Evolutionary conservation across 2,329 filamentous ascomycete genomes (phyloP).

Genomic region (Cyclaneusma minus): DNA sequence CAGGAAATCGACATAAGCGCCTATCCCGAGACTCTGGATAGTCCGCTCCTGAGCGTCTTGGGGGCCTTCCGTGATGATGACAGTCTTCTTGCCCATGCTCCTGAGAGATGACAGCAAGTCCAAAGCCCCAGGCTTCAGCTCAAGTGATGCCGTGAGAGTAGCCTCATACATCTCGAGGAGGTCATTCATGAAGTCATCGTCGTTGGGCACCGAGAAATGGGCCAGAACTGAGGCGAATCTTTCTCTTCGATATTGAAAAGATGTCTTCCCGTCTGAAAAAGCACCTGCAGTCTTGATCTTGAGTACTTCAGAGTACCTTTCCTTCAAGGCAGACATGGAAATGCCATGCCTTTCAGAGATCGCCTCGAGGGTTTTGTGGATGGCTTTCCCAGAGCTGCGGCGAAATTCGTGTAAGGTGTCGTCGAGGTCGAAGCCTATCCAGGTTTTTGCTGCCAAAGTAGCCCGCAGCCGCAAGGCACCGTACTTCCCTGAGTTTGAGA

Average conservation of each 20-base stretch:
- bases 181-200: constrained; percentile 8
- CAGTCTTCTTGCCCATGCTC: constrained; percentile 21
- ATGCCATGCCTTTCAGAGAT: constrained; percentile 13
- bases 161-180: constrained; percentile 18
- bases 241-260: constrained; percentile 25
- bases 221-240: constrained; percentile 21
- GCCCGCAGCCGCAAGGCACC: too few relatives aligned
- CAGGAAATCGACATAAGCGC: constrained; percentile 15
- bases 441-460: too few relatives aligned
- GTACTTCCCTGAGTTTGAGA: too few relatives aligned
- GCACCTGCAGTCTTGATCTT: constrained; percentile 20
- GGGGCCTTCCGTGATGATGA: constrained; percentile 29
- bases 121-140: constrained; percentile 22
- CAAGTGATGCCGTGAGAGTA: constrained; percentile 14
- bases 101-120: constrained; percentile 20
- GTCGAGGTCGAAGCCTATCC: constrained; percentile 32
- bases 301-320: constrained; percentile 20
- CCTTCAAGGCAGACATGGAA: constrained; percentile 7
- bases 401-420: constrained; percentile 32
- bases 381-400: constrained; percentile 22
- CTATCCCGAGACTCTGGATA: constrained; percentile 18
- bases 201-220: constrained; percentile 11
- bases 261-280: constrained; percentile 28
- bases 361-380: constrained; percentile 15
- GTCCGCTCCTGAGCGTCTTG: constrained; percentile 30